Evolutionary conservation across 2,329 filamentous ascomycete species (phyloP), one percentile per base, ranked within the genome.

Genomic region (Fusarium scirpi): DNA sequence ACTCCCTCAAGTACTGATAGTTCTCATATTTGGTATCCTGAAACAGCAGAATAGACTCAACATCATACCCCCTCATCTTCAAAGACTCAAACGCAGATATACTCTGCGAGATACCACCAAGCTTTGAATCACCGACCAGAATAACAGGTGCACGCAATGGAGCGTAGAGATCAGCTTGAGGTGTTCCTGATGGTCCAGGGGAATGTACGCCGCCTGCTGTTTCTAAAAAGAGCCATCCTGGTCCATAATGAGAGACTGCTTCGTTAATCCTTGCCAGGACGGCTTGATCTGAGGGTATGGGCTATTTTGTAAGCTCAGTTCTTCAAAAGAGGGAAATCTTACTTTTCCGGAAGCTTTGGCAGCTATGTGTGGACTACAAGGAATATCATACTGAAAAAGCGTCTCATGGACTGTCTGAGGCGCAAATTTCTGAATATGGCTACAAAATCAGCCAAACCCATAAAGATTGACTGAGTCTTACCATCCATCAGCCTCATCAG

Each of bases 171-270:
- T 97, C 93, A 4, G 90, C 92, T 76, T 97, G 93, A 0, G 91
- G 89, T 3, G 85, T 91, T 12, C 92, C 92, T 38, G 91, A 92
- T 1, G 93, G 93, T 0, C 88, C 88, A 0, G 93, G 93, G 0
- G 92, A 95, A 66, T 95, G 89, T 0, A 95, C 91, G 1, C 93
- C 93, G 1, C 93, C 93, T 2, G 93, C 93, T 3, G 93, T 96
- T 78, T 97, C 93, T 47, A 96, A 83, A 48, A 97, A 85, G 2
- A 92, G 81, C 79, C 90, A 88, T n/a, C 87, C 87, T 6, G 85
- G 83, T 57, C 82, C 83, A 58, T 84, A 80, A 2, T 80, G 76
- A 5, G 68, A 63, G 3, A 70, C 57, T 22, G 74, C 68, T 1
- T 71, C 52, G 49, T 85, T 81, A 32, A 90, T 82, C 10, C 81